phyloP scores from a whole-genome alignment of 176 grass and related monocot species.

The Hordeum marinum region DNA sequence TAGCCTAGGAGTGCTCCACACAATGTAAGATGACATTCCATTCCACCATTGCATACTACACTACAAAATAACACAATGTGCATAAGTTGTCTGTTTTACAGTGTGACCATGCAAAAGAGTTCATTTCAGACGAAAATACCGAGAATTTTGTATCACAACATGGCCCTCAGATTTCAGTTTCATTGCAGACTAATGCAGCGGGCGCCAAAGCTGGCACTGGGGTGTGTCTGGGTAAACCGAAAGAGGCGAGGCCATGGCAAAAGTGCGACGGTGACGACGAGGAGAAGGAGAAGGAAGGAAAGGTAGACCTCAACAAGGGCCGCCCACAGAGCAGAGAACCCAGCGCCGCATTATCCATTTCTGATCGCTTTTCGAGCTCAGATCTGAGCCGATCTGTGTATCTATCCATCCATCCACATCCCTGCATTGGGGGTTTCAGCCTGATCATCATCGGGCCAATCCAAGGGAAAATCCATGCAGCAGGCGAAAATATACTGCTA shows the following conservation, averaged over 20 bases:
- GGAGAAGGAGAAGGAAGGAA: neutral
- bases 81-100: neutral
- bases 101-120: neutral
- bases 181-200: conserved; percentile 12
- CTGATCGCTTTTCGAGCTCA: neutral
- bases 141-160: neutral
- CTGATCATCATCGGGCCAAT: conserved; percentile 27
- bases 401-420: neutral
- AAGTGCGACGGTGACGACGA: neutral
- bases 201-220: conserved; percentile 19
- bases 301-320: neutral
- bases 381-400: neutral
- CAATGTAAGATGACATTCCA: neutral
- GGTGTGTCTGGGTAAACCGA: neutral
- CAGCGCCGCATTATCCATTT: conserved; percentile 28
- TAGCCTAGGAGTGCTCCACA: neutral
- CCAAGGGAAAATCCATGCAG: conserved; percentile 1
- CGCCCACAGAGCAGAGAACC: conserved; percentile 7
- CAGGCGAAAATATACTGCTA: too few relatives aligned
- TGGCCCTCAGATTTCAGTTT: conserved; percentile 29
- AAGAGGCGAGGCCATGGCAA: neutral
- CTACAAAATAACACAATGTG: neutral
- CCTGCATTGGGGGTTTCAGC: neutral
- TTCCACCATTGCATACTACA: neutral
- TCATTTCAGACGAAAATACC: neutral